A percentile compares a stretch with the other conserved stretches of the same genome.
Evolutionary conservation across 306 rosid species (phyloP).

Genomic region (Vigna reflexopilosa): DNA sequence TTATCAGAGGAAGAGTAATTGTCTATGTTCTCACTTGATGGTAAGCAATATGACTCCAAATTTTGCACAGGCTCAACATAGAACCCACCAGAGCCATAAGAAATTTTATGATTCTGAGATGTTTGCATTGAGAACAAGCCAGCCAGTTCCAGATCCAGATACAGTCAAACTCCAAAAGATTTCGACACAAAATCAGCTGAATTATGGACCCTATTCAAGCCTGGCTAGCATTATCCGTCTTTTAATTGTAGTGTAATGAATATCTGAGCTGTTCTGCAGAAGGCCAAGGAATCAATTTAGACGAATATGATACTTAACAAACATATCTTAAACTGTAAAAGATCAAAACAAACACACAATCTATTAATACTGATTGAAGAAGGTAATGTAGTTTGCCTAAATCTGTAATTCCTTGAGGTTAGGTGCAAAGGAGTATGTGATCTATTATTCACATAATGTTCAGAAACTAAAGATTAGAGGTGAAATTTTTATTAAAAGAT

Average conservation of each 20-base stretch:
- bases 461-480: neutral
- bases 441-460: conserved; percentile 2
- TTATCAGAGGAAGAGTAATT: conserved; percentile 58
- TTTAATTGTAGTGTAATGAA: conserved; percentile 4
- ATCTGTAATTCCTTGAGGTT: conserved; percentile 8
- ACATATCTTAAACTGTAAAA: conserved; percentile 31
- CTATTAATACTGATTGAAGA: conserved; percentile 18
- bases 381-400: neutral
- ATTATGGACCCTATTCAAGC: conserved; percentile 23
- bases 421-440: conserved; percentile 1
- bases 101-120: conserved; percentile 56
- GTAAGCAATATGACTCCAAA: conserved; percentile 55
- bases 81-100: conserved; percentile 56
- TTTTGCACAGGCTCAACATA: conserved; percentile 59
- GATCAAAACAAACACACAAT: conserved; percentile 35
- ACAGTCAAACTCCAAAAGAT: conserved; percentile 33
- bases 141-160: conserved; percentile 33
- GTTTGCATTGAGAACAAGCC: conserved; percentile 59
- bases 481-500: neutral
- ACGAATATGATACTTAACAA: conserved; percentile 34
- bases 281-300: conserved; percentile 38
- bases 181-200: conserved; percentile 24
- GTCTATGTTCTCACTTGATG: conserved; percentile 54
- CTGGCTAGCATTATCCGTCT: conserved; percentile 24
- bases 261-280: conserved; percentile 52